Base-by-base conservation (phyloP, 2,329 filamentous ascomycete genomes). In the Pestalotiopsis sp. region DNA sequence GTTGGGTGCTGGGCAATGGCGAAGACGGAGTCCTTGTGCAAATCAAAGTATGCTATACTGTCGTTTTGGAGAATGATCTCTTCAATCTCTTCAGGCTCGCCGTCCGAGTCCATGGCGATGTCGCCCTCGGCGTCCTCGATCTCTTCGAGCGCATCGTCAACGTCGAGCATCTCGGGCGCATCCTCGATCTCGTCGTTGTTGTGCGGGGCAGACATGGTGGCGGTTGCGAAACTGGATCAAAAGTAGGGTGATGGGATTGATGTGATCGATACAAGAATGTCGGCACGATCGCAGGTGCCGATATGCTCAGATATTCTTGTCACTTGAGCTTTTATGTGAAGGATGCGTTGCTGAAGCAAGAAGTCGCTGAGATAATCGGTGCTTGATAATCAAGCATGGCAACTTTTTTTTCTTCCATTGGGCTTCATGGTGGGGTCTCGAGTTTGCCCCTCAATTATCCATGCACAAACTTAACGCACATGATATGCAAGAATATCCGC, bases 1-100 rank as follows among this genome's bases (percentile, higher is more conserved):
- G 90, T 84, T 4, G 96, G 96, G 79, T 99, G 96, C 79, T 97
- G 94, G 20, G 95, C 94, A 79, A 99, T 96, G 81, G 93, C 90
- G 84, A 98, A 99, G 77, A 99, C 92, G 70, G 92, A 95, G 86
- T 98, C 94, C 74, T 90, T 92, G 84, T 98, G 94, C 45, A 83
- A 81, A 84, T 98, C 96, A 78, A 98, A 98, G 84, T 97, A 95
- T 70, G 94, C 95, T 73, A 91, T 86, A 73, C 94, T 97, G 85
- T 99, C 95, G 85, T 98, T 99, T 71, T 96, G 90, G 6, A 98
- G 86, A 57, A 89, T 83, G 56, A 98, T 90, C 79, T 96, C 93
- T 74, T 91, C 87, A 57, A 98, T 90, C 79, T 96, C 93, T 74
- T 91, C 87, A 36, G 84, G 83, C 45, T 84, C 82, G 66, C 90